Conservation (phyloP, 2,329 filamentous ascomycete genomes). For the Penicillium sp. region DNA sequence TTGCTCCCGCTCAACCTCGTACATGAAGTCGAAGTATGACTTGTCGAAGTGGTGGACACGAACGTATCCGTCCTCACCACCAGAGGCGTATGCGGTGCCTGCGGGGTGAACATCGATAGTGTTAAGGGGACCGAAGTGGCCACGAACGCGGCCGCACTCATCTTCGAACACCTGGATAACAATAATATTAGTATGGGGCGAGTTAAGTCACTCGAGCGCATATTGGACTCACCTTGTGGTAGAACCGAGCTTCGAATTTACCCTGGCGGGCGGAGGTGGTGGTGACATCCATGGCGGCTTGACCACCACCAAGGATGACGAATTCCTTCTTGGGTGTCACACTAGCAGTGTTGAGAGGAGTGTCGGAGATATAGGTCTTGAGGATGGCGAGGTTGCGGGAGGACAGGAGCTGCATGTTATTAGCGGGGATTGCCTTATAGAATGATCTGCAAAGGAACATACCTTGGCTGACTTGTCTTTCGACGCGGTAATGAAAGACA, state of each 20-base stretch:
- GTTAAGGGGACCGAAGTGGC: constrained; percentile 94
- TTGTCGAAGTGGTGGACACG: constrained; percentile 98
- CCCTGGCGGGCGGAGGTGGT: constrained; percentile 87
- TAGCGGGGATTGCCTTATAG: constrained; percentile 9
- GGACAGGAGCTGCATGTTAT: constrained; percentile 58
- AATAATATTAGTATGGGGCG: neutral
- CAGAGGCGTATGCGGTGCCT: constrained; percentile 85
- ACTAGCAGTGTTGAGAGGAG: constrained; percentile 87
- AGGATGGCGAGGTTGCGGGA: constrained; percentile 78
- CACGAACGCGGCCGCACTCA: constrained; percentile 91
- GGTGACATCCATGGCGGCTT: constrained; percentile 98
- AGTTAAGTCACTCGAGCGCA: neutral
- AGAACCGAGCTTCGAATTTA: constrained; percentile 98
- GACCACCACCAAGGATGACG: constrained; percentile 93
- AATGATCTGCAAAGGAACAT: constrained; percentile 17
- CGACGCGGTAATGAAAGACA: constrained; percentile 95
- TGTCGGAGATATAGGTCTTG: constrained; percentile 87
- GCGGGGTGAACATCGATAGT: constrained; percentile 88
- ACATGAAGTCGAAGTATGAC: constrained; percentile 96
- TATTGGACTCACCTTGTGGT: constrained; percentile 65
- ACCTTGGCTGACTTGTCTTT: constrained; percentile 97
- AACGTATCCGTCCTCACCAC: constrained; percentile 97
- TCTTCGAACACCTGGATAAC: constrained; percentile 66
- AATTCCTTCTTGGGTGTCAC: constrained; percentile 96
- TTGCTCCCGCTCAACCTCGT: constrained; percentile 89